Base-by-base conservation (phyloP, 768 basidiomycete species). In the Mycena floridula region DNA sequence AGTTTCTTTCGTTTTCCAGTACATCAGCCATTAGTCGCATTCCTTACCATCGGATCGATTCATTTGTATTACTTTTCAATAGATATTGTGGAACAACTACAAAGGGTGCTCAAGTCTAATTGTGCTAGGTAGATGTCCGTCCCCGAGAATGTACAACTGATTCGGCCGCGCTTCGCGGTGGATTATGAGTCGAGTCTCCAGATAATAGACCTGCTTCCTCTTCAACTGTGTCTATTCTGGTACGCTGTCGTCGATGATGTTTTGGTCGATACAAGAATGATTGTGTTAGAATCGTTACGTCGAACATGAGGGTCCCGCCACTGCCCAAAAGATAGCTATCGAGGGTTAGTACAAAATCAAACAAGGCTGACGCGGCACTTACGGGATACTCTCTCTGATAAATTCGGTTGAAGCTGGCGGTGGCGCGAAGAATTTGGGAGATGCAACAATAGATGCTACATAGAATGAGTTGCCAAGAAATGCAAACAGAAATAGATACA, bases 1-100 rank as follows among this genome's bases (percentile, higher is more conserved):
- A 50, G 85, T 97, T 39, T 94, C 93, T 0, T 95, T 91, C 56
- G 93, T 94, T 35, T 98, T 95, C 70, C 95, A 98, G 61, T 96
- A 93, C 60, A 83, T 92, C 60, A 92, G 89, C 61, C 89, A 92
- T 60, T 91, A 76, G 56, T 28, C 37, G 9, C 11, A 22, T 38
- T 38, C n/a, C n/a, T n/a, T n/a, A n/a, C n/a, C n/a, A n/a, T n/a
- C n/a, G n/a, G n/a, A n/a, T n/a, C n/a, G n/a, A n/a, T n/a, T n/a
- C n/a, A n/a, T n/a, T n/a, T n/a, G n/a, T n/a, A n/a, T n/a, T n/a
- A n/a, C n/a, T n/a, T n/a, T n/a, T n/a, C n/a, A n/a, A n/a, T n/a
- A n/a, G n/a, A n/a, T n/a, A n/a, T n/a, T n/a, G n/a, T n/a, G n/a
- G n/a, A n/a, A n/a, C n/a, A n/a, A n/a, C n/a, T n/a, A n/a, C n/a